These are phyloP conservation scores for sweet orange (Citrus sinensis) DNA, from an alignment of 345 rosid genomes.

Conservation along the genomic window DNA sequence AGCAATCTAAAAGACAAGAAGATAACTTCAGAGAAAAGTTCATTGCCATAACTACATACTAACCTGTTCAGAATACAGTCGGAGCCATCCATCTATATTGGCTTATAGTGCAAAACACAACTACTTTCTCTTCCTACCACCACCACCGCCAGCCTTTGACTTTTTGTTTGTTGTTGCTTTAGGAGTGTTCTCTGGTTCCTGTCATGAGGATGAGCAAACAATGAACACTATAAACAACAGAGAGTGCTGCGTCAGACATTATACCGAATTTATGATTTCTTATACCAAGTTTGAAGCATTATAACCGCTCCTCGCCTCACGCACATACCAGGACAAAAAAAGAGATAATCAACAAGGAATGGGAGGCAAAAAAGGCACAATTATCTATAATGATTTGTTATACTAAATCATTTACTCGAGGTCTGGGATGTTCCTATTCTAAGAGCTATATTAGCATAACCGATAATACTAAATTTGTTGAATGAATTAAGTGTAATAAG, in stretches of 20 bases:
- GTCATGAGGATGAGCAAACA: constrained; percentile 16
- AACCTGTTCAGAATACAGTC: constrained; percentile 11
- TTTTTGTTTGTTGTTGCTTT: constrained; percentile 58
- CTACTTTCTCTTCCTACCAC: constrained; percentile 66
- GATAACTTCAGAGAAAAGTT: background rate
- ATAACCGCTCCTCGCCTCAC: background rate
- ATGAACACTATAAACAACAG: constrained; percentile 1
- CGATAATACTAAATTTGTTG: background rate
- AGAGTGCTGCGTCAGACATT: background rate
- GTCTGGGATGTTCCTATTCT: background rate
- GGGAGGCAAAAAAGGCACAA: background rate
- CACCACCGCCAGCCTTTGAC: constrained; percentile 53
- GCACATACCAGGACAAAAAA: background rate
- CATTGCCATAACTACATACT: background rate
- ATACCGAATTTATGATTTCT: background rate
- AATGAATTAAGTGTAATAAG: background rate
- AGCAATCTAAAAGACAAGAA: background rate
- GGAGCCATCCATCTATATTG: background rate
- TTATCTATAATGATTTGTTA: background rate
- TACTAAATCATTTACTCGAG: background rate
- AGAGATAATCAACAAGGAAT: background rate
- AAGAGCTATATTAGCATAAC: background rate
- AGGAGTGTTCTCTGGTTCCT: constrained; percentile 46
- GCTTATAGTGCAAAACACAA: background rate
- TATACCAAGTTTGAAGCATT: background rate